phyloP scores from a whole-genome alignment of 2,329 filamentous ascomycete genomes.

The Cladophialophora exuberans region DNA sequence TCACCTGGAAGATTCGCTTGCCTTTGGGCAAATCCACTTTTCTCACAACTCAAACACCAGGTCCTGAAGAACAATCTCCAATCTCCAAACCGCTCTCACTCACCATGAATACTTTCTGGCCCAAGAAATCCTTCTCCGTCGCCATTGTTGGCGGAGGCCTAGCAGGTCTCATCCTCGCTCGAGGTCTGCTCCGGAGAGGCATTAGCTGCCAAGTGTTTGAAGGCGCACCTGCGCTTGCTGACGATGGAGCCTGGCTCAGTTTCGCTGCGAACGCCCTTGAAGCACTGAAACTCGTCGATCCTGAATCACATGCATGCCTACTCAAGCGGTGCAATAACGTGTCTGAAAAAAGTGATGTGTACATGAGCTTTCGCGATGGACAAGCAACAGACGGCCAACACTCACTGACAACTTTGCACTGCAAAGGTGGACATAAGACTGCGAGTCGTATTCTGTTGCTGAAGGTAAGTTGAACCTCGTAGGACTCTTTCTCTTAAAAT shows the following conservation, averaged over 20 bases:
- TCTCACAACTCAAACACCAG: no score
- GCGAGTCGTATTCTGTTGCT: neutral
- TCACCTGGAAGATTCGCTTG: neutral
- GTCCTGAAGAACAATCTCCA: no score
- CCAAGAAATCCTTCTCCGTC: constrained; percentile 31
- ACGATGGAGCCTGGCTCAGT: constrained; percentile 23
- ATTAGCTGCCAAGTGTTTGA: constrained; percentile 35
- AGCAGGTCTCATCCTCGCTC: constrained; percentile 41
- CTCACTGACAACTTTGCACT: neutral
- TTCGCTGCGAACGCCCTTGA: constrained; percentile 14
- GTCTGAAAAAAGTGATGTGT: constrained; percentile 4
- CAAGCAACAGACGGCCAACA: neutral
- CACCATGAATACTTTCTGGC: constrained; percentile 1
- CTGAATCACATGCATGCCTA: constrained; percentile 45
- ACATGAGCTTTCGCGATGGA: constrained; percentile 2
- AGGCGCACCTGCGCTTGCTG: constrained; percentile 19
- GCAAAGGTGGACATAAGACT: constrained; percentile 4
- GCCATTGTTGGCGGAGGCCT: constrained; percentile 46
- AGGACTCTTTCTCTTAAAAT: neutral
- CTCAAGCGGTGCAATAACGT: constrained; percentile 30
- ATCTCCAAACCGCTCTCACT: no score
- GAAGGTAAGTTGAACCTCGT: neutral
- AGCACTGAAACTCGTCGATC: constrained; percentile 40
- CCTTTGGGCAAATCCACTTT: no score
- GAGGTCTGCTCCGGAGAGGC: constrained; percentile 41